phyloP scores from a whole-genome alignment of 2,329 filamentous ascomycete species.

The Xylaria sp. region DNA sequence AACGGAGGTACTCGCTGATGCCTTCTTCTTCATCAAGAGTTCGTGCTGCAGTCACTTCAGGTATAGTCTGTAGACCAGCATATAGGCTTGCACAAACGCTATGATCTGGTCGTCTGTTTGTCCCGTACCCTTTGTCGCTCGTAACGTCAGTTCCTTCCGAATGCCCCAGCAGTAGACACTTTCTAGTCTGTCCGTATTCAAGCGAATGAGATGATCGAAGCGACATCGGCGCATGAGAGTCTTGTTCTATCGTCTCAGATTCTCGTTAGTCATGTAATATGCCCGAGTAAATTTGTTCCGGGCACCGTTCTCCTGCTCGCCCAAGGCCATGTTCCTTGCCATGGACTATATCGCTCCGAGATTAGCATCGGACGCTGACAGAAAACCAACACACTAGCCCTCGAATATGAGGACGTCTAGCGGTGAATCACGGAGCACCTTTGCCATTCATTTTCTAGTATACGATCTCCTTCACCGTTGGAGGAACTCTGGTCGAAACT shows the following conservation, averaged over 20 bases:
- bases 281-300: neutral
- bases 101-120: constrained; percentile 16
- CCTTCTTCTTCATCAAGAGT: neutral
- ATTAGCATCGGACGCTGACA: neutral
- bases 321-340: neutral
- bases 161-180: neutral
- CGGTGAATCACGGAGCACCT: neutral
- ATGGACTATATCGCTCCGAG: neutral
- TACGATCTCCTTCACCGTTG: neutral
- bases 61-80: constrained; percentile 13
- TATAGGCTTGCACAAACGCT: constrained; percentile 11
- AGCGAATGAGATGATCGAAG: constrained; percentile 2
- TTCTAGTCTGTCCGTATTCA: neutral
- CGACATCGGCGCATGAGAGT: neutral
- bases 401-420: neutral
- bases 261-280: neutral
- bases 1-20: no score
- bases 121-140: constrained; percentile 12
- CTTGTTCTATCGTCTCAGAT: neutral
- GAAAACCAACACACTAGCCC: neutral
- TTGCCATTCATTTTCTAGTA: neutral
- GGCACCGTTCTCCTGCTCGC: neutral
- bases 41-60: constrained; percentile 8
- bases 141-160: no score
- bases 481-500: neutral